phyloP scores from a whole-genome alignment of 2,329 filamentous ascomycete genomes.

The Fusarium neocosmosporiellum region DNA sequence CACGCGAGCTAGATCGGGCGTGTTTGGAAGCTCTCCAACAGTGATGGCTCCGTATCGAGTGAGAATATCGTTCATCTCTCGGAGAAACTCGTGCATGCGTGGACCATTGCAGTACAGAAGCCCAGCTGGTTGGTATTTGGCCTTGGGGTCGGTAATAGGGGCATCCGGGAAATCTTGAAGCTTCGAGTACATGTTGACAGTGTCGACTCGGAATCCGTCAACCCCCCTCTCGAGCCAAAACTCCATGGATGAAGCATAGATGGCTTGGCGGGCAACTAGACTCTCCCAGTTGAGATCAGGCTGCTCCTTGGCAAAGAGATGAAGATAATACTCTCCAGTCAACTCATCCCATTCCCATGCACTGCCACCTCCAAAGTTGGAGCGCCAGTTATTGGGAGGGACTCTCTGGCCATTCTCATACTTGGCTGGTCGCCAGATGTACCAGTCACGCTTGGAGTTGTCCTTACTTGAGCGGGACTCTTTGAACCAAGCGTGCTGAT shows the following conservation, averaged over 20 bases:
- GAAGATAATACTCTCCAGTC: conserved; percentile 81
- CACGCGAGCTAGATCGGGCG: conserved; percentile 67
- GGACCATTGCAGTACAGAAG: conserved; percentile 75
- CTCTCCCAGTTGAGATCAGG: conserved; percentile 92
- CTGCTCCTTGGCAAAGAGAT: conserved; percentile 80
- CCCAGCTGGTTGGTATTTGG: conserved; percentile 63
- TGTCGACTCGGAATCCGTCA: conserved; percentile 79
- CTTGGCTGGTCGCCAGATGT: conserved; percentile 67
- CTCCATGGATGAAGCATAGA: conserved; percentile 77
- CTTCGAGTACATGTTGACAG: conserved; percentile 80
- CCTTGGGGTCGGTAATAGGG: conserved; percentile 60
- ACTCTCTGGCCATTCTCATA: conserved; percentile 69
- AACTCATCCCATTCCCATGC: conserved; percentile 78
- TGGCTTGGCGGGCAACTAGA: conserved; percentile 71
- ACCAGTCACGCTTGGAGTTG: conserved; percentile 65
- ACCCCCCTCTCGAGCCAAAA: conserved; percentile 84
- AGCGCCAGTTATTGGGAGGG: conserved; percentile 81
- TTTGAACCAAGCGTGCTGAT: conserved; percentile 42
- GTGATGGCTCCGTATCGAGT: conserved; percentile 73
- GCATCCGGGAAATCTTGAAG: conserved; percentile 68
- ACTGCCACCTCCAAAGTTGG: conserved; percentile 68
- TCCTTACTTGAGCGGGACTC: conserved; percentile 35
- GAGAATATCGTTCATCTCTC: conserved; percentile 73
- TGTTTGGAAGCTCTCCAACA: conserved; percentile 75
- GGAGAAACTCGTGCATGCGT: conserved; percentile 74